Conservation (phyloP, 2,329 filamentous ascomycete species). For the Colletotrichum phormii region DNA sequence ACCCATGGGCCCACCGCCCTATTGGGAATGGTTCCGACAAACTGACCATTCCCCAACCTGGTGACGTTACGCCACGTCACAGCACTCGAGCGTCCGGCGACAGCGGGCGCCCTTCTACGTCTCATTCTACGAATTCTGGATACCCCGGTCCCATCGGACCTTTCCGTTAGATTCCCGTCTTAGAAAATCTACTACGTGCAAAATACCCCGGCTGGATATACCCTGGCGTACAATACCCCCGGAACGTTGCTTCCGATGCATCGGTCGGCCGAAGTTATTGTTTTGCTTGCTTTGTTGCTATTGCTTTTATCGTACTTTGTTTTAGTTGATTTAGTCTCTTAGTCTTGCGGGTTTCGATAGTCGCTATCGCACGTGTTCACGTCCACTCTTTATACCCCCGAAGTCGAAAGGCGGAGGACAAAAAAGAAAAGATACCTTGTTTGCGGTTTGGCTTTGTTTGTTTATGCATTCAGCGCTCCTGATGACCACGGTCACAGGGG, state of each 20-base stretch:
- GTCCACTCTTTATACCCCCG: constrained; percentile 40
- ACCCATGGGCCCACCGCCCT: constrained; percentile 71
- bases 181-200: constrained; percentile 60
- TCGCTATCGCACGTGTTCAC: constrained; percentile 40
- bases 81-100: constrained; percentile 87
- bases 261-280: constrained; percentile 57
- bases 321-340: constrained; percentile 41
- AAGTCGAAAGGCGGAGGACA: constrained; percentile 35
- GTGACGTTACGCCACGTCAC: constrained; percentile 87
- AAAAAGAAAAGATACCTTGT: constrained; percentile 39
- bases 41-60: constrained; percentile 75
- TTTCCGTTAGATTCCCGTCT: constrained; percentile 78
- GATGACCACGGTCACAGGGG: constrained; percentile 9
- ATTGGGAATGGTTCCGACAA: constrained; percentile 76
- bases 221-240: constrained; percentile 71
- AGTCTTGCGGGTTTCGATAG: constrained; percentile 32
- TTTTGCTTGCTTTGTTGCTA: constrained; percentile 46
- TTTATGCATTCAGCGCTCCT: constrained; percentile 24
- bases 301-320: constrained; percentile 41
- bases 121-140: constrained; percentile 95
- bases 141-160: constrained; percentile 93
- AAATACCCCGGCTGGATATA: constrained; percentile 75
- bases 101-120: constrained; percentile 92
- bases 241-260: constrained; percentile 56
- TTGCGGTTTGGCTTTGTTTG: constrained; percentile 28